A percentile compares a stretch with the other conserved stretches of the same genome.
These are phyloP conservation scores for Talaromyces marneffei DNA, from an alignment of 2,329 filamentous ascomycete species.

Conservation along the genomic window DNA sequence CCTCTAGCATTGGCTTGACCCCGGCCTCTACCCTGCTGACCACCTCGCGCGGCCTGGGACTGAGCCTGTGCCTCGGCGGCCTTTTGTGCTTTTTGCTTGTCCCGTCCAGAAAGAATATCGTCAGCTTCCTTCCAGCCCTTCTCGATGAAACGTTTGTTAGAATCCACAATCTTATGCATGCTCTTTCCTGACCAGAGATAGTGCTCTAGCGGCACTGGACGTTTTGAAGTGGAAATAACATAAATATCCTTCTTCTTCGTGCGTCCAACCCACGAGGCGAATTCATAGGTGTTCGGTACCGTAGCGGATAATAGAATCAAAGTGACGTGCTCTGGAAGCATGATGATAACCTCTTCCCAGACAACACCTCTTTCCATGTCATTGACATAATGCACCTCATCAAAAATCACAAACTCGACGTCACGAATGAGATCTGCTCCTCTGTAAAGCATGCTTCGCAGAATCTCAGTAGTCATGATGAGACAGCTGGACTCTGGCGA, in stretches of 20 bases:
- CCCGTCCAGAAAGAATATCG: constrained; percentile 69
- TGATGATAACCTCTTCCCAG: constrained; percentile 99
- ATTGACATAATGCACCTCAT: constrained; percentile 98
- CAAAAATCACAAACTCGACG: constrained; percentile 97
- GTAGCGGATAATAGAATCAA: constrained; percentile 92
- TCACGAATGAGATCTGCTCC: constrained; percentile 94
- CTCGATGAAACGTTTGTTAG: constrained; percentile 85
- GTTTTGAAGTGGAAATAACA: constrained; percentile 93
- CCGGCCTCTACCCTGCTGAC: constrained; percentile 49
- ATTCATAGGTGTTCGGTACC: constrained; percentile 95
- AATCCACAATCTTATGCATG: constrained; percentile 90
- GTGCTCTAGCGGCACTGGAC: constrained; percentile 90
- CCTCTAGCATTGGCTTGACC: constrained; percentile 34
- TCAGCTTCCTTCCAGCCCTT: constrained; percentile 94
- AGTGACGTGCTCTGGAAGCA: constrained; percentile 95
- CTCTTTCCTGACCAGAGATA: constrained; percentile 92
- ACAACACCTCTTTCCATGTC: constrained; percentile 93
- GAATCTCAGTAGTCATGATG: constrained; percentile 98
- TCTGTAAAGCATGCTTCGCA: constrained; percentile 95
- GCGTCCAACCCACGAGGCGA: constrained; percentile 94
- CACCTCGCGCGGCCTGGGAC: constrained; percentile 49
- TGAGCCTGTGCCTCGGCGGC: constrained; percentile 47
- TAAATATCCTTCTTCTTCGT: constrained; percentile 99
- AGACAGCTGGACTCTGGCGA: constrained; percentile 95
- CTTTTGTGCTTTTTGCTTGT: constrained; percentile 61